These are phyloP conservation scores for Boletus rex-veris DNA, from an alignment of 768 basidiomycete species.

Conservation along the genomic window DNA sequence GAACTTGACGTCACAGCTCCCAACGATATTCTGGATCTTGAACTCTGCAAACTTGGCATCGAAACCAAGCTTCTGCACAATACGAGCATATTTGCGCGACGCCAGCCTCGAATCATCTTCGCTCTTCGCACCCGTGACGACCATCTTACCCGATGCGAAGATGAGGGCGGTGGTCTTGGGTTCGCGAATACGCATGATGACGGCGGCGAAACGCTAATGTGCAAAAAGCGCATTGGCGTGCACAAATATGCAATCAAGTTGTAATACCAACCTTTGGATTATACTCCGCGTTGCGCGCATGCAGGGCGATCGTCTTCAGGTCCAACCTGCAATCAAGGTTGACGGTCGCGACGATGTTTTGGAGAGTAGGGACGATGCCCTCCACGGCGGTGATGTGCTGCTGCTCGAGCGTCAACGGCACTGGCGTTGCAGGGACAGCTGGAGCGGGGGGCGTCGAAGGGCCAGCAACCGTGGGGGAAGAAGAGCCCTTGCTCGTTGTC, in stretches of 20 bases:
- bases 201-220: slow-evolving; percentile 98
- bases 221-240: slow-evolving; percentile 59
- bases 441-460: slow-evolving; percentile 53
- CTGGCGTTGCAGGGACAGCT: slow-evolving; percentile 64
- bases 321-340: slow-evolving; percentile 96
- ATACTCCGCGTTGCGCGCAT: slow-evolving; percentile 98
- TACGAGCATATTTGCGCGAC: slow-evolving; percentile 97
- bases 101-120: slow-evolving; percentile 97
- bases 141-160: slow-evolving; percentile 99
- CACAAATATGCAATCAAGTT: slow-evolving; percentile 36
- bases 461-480: slow-evolving; percentile 48
- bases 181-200: slow-evolving; percentile 99
- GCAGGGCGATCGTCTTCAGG: slow-evolving; percentile 96
- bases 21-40: slow-evolving; percentile 99
- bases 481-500: slow-evolving; percentile 29
- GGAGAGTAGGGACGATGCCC: slow-evolving; percentile 97
- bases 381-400: slow-evolving; percentile 96
- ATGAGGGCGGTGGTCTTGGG: slow-evolving; percentile 99
- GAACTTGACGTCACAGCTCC: slow-evolving; percentile 97
- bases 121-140: slow-evolving; percentile 98
- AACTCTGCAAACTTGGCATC: slow-evolving; percentile 99
- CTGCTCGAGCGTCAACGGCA: slow-evolving; percentile 78
- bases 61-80: slow-evolving; percentile 99
- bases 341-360: slow-evolving; percentile 99
- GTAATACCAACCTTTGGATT: slow-evolving; percentile 94